A percentile compares a stretch with the other conserved stretches of the same genome.
These are phyloP conservation scores for Fusarium buxicola DNA, from an alignment of 2,329 filamentous ascomycete genomes.

Conservation along the genomic window DNA sequence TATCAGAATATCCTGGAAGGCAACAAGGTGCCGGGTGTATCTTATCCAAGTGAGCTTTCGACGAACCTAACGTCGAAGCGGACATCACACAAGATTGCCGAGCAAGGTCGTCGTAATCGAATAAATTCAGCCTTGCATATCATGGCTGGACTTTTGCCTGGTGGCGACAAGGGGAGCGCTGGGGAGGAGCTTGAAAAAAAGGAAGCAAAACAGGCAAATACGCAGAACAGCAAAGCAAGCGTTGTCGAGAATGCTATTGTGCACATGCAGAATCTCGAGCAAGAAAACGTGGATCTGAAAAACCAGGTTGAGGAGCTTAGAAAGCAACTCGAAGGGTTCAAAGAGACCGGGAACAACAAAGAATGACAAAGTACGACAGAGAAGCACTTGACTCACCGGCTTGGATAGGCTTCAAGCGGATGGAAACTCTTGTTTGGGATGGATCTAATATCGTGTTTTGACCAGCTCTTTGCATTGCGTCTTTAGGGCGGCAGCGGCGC, in stretches of 20 bases:
- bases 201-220: constrained; percentile 60
- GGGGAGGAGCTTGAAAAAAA: constrained; percentile 62
- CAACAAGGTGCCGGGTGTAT: constrained; percentile 88
- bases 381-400: constrained; percentile 3
- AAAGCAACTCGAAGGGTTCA: constrained; percentile 47
- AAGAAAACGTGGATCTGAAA: constrained; percentile 77
- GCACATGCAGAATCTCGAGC: constrained; percentile 88
- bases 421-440: constrained; percentile 10
- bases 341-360: constrained; percentile 21
- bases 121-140: constrained; percentile 95
- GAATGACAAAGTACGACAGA: constrained; percentile 18
- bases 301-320: constrained; percentile 62
- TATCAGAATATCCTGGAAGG: constrained; percentile 98
- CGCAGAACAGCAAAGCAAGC: constrained; percentile 90
- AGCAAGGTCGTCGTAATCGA: constrained; percentile 93
- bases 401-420: constrained; percentile 3
- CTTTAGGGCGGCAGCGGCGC: constrained; percentile 30
- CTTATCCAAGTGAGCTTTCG: constrained; percentile 89
- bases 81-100: constrained; percentile 97
- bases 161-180: constrained; percentile 55
- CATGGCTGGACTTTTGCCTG: constrained; percentile 88
- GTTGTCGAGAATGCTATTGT: constrained; percentile 98
- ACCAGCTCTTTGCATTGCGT: constrained; percentile 18
- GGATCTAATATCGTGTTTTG: constrained; percentile 25
- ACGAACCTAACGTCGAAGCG: constrained; percentile 96